Evolutionary conservation across 2,329 filamentous ascomycete genomes (phyloP), one percentile per base, ranked within the genome.

Genomic region (Arthrobotrys megalospora): DNA sequence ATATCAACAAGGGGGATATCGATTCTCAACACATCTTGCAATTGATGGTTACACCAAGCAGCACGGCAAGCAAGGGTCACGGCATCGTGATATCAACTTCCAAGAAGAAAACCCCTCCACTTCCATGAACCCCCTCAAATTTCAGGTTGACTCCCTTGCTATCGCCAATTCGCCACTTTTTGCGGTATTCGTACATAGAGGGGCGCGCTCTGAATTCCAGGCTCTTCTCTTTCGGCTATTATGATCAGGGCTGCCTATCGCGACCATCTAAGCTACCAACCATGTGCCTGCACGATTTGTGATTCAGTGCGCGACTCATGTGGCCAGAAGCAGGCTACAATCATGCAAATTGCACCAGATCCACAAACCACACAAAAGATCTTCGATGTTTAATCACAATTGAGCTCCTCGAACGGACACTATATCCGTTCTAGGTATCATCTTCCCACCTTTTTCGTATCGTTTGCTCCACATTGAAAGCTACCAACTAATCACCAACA

Each of bases 401-500:
- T 11, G 55, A 60, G 55, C 52, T 58, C 52, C 48, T 43, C 36
- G n/a, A 11, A 6, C 55, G 55, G 55, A 60, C 55, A 43, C 2
- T 41, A 12, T 43, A 60, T 43, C 55, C 55, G 7, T 41, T 60
- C 55, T 28, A 43, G 55, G 55, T 60, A 60, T 43, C 55, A 43
- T 24, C 10, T 60, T 60, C 55, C 55, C 12, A 28, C 16, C 12
- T 52, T 32, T 32, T 52, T 11, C 3, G 12, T 32, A 32, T 11
- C 3, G 12, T 53, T n/a, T 6, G 12, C 53, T 41, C 55, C 55
- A 60, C 55, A n/a, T 32, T 19, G n/a, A 43, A 28, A 43, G 55
- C 36, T 43, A 60, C 55, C 55, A 41, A 60, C 55, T 60, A 60
- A 60, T 60, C 55, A 60, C 34, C 52, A 58, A 53, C 50, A n/a